Conservation (phyloP, 768 basidiomycete genomes). For the Paxillus ammoniavirescens region DNA sequence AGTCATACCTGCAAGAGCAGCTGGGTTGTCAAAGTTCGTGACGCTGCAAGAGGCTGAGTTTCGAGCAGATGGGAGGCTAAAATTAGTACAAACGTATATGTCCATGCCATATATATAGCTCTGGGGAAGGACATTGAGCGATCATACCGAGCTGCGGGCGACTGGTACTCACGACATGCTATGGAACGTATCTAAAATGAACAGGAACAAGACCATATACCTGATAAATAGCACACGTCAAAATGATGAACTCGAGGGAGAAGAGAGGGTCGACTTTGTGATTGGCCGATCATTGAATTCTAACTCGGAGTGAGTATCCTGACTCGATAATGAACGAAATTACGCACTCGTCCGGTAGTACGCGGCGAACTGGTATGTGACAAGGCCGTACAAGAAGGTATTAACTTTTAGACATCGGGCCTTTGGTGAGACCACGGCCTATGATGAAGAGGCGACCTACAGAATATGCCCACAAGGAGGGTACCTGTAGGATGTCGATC, state of each 20-base stretch:
- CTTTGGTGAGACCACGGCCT: background rate
- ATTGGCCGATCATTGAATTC: constrained; percentile 15
- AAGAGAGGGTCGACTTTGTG: constrained; percentile 1
- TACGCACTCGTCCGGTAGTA: constrained; percentile 31
- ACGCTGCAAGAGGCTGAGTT: constrained; percentile 4
- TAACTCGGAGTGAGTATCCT: background rate
- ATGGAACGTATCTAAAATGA: constrained; percentile 20
- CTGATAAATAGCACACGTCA: background rate
- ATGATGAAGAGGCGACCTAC: constrained; percentile 8
- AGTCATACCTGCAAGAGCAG: constrained; percentile 5
- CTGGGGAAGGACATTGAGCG: background rate
- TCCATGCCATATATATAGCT: constrained; percentile 19
- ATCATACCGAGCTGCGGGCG: background rate
- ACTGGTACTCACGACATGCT: constrained; percentile 14
- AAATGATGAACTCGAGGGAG: too few species aligned
- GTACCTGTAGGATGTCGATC: constrained; percentile 16
- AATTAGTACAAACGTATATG: constrained; percentile 11
- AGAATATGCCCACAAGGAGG: constrained; percentile 19
- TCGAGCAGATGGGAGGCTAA: background rate
- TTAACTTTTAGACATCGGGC: constrained; percentile 12
- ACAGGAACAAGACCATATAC: constrained; percentile 16
- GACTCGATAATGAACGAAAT: too few species aligned
- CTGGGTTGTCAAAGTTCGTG: constrained; percentile 12
- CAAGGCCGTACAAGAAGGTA: constrained; percentile 18
- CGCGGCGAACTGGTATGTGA: constrained; percentile 40